Percentiles rank a stretch among this genome's conserved stretches.
Conservation (phyloP, 768 basidiomycete species). For the Trametes meyenii region DNA sequence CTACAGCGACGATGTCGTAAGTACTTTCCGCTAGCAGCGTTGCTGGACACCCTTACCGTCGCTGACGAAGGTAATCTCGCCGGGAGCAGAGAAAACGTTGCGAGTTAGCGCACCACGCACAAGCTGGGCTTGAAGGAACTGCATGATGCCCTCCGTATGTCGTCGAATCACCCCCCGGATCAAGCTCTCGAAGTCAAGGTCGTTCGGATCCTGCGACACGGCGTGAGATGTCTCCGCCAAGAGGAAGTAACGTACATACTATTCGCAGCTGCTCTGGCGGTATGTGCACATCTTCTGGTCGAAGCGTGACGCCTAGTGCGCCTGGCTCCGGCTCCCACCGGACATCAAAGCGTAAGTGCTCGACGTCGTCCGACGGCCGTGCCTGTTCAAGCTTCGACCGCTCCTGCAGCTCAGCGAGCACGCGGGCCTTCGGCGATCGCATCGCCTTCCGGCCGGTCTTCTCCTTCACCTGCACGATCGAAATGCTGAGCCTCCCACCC, state of each 20-base stretch:
- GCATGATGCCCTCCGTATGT: conserved; percentile 68
- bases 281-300: conserved; percentile 49
- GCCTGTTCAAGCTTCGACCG: conserved; percentile 57
- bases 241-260: conserved; percentile 49
- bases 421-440: conserved; percentile 55
- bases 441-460: conserved; percentile 47
- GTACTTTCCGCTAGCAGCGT: background rate
- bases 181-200: conserved; percentile 76
- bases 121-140: conserved; percentile 56
- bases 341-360: conserved; percentile 68
- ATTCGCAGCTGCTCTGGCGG: conserved; percentile 49
- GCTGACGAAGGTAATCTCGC: conserved; percentile 55
- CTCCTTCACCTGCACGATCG: conserved; percentile 58
- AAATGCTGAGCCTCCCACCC: conserved; percentile 76
- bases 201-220: conserved; percentile 54
- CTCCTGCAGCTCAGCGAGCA: conserved; percentile 65
- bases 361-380: conserved; percentile 74
- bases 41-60: conserved; percentile 49
- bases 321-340: conserved; percentile 76
- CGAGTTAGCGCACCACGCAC: conserved; percentile 51
- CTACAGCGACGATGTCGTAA: conserved; percentile 36
- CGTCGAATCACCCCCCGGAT: conserved; percentile 62
- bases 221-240: conserved; percentile 1
- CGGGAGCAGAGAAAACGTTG: conserved; percentile 63
- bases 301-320: conserved; percentile 63